Conservation (phyloP, 2,329 filamentous ascomycete genomes). For the Alternaria infectoria region DNA sequence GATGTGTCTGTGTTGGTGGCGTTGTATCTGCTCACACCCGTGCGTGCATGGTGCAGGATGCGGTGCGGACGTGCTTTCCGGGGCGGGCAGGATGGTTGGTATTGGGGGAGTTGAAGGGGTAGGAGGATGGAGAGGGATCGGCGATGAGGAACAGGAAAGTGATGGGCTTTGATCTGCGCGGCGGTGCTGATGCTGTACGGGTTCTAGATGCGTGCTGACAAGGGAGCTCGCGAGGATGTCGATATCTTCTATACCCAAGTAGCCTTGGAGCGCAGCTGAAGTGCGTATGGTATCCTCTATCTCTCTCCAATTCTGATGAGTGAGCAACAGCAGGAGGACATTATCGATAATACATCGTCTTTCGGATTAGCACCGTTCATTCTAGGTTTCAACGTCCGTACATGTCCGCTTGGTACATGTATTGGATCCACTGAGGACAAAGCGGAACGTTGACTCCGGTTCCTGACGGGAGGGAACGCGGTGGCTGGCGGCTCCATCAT, state of each 20-base stretch:
- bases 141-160: conserved; percentile 1
- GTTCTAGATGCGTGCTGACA: background rate
- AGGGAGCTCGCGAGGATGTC: background rate
- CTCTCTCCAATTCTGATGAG: background rate
- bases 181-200: background rate
- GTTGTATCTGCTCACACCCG: background rate
- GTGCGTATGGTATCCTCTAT: background rate
- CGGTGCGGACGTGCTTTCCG: background rate
- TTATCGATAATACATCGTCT: too few relatives aligned
- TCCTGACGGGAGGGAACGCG: background rate
- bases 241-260: accelerated
- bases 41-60: background rate
- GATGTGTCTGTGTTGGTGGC: conserved; percentile 2
- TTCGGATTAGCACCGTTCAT: too few relatives aligned
- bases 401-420: background rate
- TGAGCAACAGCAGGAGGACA: too few relatives aligned
- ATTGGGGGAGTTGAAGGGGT: background rate
- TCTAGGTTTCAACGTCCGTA: background rate
- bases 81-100: background rate
- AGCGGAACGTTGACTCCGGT: background rate
- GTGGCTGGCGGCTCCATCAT: background rate
- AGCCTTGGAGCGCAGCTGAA: background rate
- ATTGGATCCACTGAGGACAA: background rate
- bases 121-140: background rate
- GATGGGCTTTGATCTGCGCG: background rate